phyloP scores from a whole-genome alignment of 2,329 filamentous ascomycete species.

The Pseudohalonectria lignicola region DNA sequence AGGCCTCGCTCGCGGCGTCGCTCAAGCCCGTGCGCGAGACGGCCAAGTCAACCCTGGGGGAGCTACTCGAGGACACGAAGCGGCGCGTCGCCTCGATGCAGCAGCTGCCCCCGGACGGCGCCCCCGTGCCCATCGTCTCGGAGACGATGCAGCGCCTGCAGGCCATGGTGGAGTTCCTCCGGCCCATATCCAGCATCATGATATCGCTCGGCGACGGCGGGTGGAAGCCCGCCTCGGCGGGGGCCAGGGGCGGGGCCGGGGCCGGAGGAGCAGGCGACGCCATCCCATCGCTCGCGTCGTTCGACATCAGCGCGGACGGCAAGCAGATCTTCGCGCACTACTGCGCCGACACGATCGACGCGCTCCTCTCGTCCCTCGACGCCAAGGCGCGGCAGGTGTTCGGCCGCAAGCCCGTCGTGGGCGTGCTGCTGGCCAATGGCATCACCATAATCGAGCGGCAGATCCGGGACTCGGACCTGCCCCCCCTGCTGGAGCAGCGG shows the following conservation, averaged over 20 bases:
- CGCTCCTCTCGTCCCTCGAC: conserved; percentile 65
- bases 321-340: conserved; percentile 84
- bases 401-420: conserved; percentile 67
- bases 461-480: conserved; percentile 71
- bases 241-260: conserved; percentile 11
- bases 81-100: conserved; percentile 55
- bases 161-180: conserved; percentile 76
- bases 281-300: conserved; percentile 61
- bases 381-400: conserved; percentile 61
- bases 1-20: conserved; percentile 70
- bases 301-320: conserved; percentile 84
- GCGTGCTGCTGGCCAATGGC: conserved; percentile 86
- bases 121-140: conserved; percentile 63
- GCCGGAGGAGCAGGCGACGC: conserved; percentile 31
- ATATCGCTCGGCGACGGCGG: conserved; percentile 87
- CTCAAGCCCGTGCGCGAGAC: conserved; percentile 87
- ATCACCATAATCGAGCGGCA: conserved; percentile 75
- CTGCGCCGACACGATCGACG: conserved; percentile 77
- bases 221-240: conserved; percentile 52
- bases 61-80: conserved; percentile 74
- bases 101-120: conserved; percentile 65
- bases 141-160: conserved; percentile 82
- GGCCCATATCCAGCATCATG: conserved; percentile 80
- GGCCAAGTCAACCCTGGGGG: conserved; percentile 73
- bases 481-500: conserved; percentile 55